Evolutionary conservation across 345 rosid genomes (phyloP).

Genomic region (Lepidium africanum): DNA sequence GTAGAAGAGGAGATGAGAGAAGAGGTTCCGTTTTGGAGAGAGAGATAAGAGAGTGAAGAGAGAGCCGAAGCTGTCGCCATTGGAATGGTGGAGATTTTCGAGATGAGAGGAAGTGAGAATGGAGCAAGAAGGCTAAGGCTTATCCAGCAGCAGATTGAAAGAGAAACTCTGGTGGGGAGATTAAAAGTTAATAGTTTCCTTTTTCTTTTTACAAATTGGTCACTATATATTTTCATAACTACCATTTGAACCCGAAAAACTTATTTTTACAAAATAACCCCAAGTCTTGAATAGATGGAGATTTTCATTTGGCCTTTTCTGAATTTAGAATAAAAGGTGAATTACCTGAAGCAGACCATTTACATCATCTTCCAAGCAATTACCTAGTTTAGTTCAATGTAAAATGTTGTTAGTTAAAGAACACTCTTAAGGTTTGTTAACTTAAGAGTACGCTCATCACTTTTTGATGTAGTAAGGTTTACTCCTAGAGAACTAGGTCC

Average conservation of each 20-base stretch:
- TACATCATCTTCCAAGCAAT: too few species aligned
- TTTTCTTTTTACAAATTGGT: not conserved
- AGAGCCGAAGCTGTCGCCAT: slow-evolving; percentile 36
- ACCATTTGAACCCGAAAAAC: not conserved
- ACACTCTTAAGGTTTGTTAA: too few species aligned
- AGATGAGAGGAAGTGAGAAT: slow-evolving; percentile 13
- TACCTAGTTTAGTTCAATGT: too few species aligned
- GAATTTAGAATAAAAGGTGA: too few species aligned
- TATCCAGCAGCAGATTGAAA: slow-evolving; percentile 18
- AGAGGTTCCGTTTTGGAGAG: slow-evolving; percentile 18
- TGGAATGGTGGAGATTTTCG: not conserved
- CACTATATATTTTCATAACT: not conserved
- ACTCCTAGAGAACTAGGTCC: too few species aligned
- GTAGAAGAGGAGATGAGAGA: slow-evolving; percentile 22
- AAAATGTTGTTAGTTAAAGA: too few species aligned
- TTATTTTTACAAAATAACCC: not conserved
- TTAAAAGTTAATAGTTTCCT: not conserved
- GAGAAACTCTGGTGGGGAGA: not conserved
- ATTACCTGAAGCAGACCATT: too few species aligned
- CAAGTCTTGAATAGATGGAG: not conserved
- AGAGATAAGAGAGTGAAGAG: slow-evolving; percentile 32
- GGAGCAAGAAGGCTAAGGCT: slow-evolving; percentile 21
- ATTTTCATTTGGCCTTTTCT: too few species aligned
- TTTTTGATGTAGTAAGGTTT: too few species aligned
- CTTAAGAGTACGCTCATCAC: too few species aligned